Evolutionary conservation across 345 rosid genomes (phyloP).

Genomic region (Ceriops zippeliana): DNA sequence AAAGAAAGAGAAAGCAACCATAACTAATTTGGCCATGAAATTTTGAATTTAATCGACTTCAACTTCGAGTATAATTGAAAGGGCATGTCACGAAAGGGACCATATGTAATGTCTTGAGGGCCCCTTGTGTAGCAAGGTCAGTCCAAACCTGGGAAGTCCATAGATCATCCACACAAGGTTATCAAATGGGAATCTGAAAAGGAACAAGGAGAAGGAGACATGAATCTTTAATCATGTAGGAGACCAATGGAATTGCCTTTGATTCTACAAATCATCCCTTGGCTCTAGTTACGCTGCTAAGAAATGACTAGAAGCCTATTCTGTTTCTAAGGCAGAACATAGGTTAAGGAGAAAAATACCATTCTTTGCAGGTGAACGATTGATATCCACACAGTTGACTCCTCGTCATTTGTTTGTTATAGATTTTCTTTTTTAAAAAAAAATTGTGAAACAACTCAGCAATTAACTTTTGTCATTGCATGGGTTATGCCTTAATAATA

Average conservation of each 20-base stretch:
- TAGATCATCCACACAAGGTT: conserved; percentile 2
- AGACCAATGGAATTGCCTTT: background rate
- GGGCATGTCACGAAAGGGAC: too few relatives aligned
- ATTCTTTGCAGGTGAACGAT: background rate
- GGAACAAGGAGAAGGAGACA: conserved; percentile 34
- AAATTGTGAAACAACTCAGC: too few relatives aligned
- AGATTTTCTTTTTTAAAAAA: background rate
- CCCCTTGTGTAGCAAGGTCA: background rate
- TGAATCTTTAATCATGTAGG: background rate
- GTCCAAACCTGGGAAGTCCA: conserved; percentile 16
- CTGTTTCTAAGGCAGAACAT: background rate
- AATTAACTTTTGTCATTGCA: too few relatives aligned
- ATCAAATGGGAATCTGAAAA: conserved; percentile 10
- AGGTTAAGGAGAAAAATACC: background rate
- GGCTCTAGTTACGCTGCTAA: background rate
- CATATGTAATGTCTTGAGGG: background rate
- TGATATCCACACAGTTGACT: background rate
- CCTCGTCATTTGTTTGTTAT: background rate
- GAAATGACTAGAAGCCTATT: conserved; percentile 4
- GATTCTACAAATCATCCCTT: background rate
- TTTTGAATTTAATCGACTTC: too few relatives aligned
- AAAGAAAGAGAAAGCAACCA: too few relatives aligned
- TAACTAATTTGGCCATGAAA: too few relatives aligned
- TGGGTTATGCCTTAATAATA: too few relatives aligned
- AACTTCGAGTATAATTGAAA: background rate